Conservation (phyloP, 108 stramenopile genomes). For the Chaetoceros tenuissimus region DNA sequence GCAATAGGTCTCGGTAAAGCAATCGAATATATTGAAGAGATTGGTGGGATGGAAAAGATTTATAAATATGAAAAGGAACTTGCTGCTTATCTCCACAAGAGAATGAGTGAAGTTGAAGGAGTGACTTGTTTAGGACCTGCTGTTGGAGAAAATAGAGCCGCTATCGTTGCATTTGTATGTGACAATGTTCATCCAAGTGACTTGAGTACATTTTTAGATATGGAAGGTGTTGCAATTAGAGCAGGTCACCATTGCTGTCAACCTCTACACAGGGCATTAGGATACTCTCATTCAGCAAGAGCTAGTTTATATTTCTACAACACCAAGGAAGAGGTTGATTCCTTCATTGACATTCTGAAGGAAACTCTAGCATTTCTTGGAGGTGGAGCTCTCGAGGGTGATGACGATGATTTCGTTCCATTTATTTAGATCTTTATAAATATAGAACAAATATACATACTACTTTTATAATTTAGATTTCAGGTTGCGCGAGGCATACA, state of each 20-base stretch:
- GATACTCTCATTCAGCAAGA: constrained; percentile 76
- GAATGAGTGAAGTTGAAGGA: constrained; percentile 58
- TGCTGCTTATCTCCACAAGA: constrained; percentile 62
- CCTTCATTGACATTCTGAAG: constrained; percentile 60
- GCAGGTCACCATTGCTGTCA: constrained; percentile 98
- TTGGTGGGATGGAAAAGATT: constrained; percentile 85
- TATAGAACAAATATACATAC: constrained; percentile 2
- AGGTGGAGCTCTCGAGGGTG: constrained; percentile 3
- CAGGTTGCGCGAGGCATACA: background rate
- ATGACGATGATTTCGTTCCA: constrained; percentile 62
- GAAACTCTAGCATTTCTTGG: constrained; percentile 56
- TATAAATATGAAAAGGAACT: constrained; percentile 81
- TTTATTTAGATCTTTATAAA: constrained; percentile 37
- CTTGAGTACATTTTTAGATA: constrained; percentile 90
- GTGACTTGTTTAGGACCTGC: constrained; percentile 76
- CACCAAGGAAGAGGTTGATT: constrained; percentile 81
- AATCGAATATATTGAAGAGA: constrained; percentile 64
- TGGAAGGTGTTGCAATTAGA: constrained; percentile 91
- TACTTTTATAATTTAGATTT: background rate
- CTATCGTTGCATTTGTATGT: constrained; percentile 79
- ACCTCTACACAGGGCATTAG: constrained; percentile 85
- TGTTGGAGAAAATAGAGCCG: constrained; percentile 51
- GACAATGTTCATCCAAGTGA: constrained; percentile 87
- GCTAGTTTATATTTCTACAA: constrained; percentile 88
- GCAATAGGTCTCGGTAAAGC: constrained; percentile 91